Conservation (phyloP, 495 filamentous ascomycete genomes). For the Trichoderma erinaceum region DNA sequence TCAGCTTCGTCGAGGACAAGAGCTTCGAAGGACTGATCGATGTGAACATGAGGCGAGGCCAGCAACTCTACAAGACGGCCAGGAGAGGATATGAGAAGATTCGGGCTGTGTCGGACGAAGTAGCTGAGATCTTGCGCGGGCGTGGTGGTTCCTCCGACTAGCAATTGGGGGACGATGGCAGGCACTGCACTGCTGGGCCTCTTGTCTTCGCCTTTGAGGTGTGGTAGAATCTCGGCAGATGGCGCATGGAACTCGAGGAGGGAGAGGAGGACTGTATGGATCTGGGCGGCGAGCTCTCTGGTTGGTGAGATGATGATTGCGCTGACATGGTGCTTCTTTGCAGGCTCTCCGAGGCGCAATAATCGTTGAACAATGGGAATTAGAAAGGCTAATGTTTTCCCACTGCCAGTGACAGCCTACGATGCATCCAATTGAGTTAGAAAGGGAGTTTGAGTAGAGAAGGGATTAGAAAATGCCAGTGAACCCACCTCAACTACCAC, state of each 20-base stretch:
- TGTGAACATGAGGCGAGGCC: constrained; percentile 84
- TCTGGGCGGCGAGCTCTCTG: constrained; percentile 86
- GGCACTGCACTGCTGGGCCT: constrained; percentile 43
- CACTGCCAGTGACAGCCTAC: constrained; percentile 85
- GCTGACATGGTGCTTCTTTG: constrained; percentile 82
- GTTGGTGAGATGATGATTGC: constrained; percentile 91
- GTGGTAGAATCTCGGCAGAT: constrained; percentile 57
- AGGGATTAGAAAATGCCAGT: not conserved
- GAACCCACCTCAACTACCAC: constrained; percentile 73
- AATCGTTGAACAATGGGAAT: constrained; percentile 85
- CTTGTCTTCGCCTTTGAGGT: constrained; percentile 42
- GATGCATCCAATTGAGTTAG: not conserved
- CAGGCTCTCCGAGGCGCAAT: constrained; percentile 60
- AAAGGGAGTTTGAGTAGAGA: constrained; percentile 6
- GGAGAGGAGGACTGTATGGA: constrained; percentile 71
- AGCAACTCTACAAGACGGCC: constrained; percentile 84
- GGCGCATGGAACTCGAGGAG: constrained; percentile 76
- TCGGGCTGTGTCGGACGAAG: constrained; percentile 75
- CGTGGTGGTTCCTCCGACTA: constrained; percentile 77
- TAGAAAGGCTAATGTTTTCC: constrained; percentile 88
- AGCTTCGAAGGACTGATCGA: constrained; percentile 80
- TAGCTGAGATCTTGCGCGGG: constrained; percentile 75
- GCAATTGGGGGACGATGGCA: constrained; percentile 75
- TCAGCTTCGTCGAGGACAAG: constrained; percentile 94
- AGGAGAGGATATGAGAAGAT: constrained; percentile 81